phyloP scores from a whole-genome alignment of 306 rosid genomes.

The Pyrus betulifolia region DNA sequence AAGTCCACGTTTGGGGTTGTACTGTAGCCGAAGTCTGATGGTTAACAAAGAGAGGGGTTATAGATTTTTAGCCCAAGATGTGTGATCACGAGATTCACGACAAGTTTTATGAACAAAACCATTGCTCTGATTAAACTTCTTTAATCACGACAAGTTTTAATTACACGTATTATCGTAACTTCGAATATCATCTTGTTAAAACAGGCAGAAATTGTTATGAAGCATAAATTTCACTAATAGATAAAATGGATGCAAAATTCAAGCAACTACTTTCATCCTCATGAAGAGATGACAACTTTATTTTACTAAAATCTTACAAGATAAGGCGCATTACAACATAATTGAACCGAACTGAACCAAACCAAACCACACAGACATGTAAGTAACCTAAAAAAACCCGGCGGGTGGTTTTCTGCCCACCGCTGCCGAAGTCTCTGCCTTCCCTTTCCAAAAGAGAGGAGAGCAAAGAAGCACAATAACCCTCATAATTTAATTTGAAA shows the following conservation, averaged over 20 bases:
- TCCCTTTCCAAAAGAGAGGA: slow-evolving; percentile 24
- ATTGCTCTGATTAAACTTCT: too few species aligned
- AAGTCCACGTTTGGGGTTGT: background rate
- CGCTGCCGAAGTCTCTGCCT: slow-evolving; percentile 31
- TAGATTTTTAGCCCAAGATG: background rate
- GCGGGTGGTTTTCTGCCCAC: slow-evolving; percentile 49
- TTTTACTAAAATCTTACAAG: background rate
- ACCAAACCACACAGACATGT: background rate
- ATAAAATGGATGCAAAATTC: background rate
- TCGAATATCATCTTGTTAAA: too few species aligned
- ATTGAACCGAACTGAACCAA: background rate
- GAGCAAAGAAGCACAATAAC: slow-evolving; percentile 1
- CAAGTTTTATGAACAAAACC: background rate
- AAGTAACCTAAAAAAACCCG: slow-evolving; percentile 7
- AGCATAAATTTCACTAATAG: background rate
- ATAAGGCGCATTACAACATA: background rate
- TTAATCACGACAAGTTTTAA: too few species aligned
- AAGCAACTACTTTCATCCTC: background rate
- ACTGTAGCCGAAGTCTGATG: background rate
- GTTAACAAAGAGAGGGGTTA: background rate
- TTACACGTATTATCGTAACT: too few species aligned
- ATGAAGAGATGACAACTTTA: background rate
- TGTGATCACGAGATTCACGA: background rate
- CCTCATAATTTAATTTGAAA: slow-evolving; percentile 11
- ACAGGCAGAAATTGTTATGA: background rate